Evolutionary conservation across 805 yeast genomes (phyloP), one percentile per base, ranked within the genome.

Genomic region (Kazachstania africana): DNA sequence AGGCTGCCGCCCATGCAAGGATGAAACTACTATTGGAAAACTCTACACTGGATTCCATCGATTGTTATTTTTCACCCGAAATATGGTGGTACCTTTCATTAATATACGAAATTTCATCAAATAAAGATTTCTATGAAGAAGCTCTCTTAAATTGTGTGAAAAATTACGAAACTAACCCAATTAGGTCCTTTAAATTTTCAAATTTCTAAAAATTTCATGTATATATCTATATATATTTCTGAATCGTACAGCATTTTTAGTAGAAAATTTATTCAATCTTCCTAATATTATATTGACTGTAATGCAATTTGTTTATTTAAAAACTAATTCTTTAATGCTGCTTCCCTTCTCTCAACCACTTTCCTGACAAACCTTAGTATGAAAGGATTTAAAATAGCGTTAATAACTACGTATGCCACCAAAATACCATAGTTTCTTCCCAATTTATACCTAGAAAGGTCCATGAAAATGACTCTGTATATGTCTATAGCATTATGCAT

Each of bases 61-160:
- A 63, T 12, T 74, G 71, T 8, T 50, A 64, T 12, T 46, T 50
- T 32, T 53, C 59, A 9, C 57, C 73, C 6, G 94, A 83, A 50
- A 63, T 78, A 9, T 78, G 87, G 79, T 77, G 72, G 68, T 67
- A 68, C 34, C 59, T 81, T 35, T 70, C 83, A 2, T 55, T 64
- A 40, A 65, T 80, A 15, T 78, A 78, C 48, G 85, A 76, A 39
- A 59, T 48, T 16, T 56, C 68, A 29, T 73, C 69, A 27, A 80
- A 76, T 36, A 65, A 65, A 37, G 54, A 61, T 14, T 52, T 57
- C 23, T 62, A 70, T 37, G 66, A 66, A 19, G 6, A 8, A 6
- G 60, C 76, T 6, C 57, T 80, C 35, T 70, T 83, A 75, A 68
- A 60, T 43, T 68, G 80, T 51, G 68, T 81, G 9, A 74, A 70